Base-by-base conservation (phyloP, 345 rosid genomes). In the thale cress (Arabidopsis thaliana) region DNA sequence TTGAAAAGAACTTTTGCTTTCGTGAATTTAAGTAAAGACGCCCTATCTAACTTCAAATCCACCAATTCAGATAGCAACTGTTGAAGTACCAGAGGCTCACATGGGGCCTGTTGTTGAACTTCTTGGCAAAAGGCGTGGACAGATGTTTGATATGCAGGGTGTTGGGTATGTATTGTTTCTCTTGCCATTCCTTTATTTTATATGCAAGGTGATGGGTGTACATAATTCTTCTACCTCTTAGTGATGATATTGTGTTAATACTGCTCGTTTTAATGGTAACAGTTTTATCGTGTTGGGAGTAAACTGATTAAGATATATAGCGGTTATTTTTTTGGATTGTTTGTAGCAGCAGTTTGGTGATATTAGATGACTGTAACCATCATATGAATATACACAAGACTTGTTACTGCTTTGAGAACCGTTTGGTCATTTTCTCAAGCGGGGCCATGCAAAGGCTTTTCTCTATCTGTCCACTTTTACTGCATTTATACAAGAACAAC, bases 91-190 rank as follows among this genome's bases (percentile, higher is more conserved):
- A 22, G 98, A 94, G 85, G 84, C 67, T 71, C 90, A 91, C 80
- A 86, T 91, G 97, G 98, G 98, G 23, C 67, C 96, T 80, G 98
- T 91, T 46, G 97, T 94, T 81, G 98, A 94, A 82, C 98, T 94
- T 82, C 93, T 91, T 68, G 98, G 98, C 22, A 87, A 68, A 87
- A 88, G 98, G 78, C 97, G 97, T 46, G 98, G 96, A 46, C 93
- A 79, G 83, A 94, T 94, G 97, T 84, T 87, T 81, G 96, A 94
- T 79, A 94, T 91, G 98, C 88, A 91, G 73, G 88, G 88, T 53
- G 86, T 84, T 67, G 97, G 96, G 97, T 91, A 69, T 22, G 88
- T 79, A 42, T 42, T 24, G 3, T 52, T 16, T 58, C 24, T 55
- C 62, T 77, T 37, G 14, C 68, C 64, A 65, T 74, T 59, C 23